Evolutionary conservation across 768 basidiomycete species (phyloP).

Genomic region (Leccinum broughii): DNA sequence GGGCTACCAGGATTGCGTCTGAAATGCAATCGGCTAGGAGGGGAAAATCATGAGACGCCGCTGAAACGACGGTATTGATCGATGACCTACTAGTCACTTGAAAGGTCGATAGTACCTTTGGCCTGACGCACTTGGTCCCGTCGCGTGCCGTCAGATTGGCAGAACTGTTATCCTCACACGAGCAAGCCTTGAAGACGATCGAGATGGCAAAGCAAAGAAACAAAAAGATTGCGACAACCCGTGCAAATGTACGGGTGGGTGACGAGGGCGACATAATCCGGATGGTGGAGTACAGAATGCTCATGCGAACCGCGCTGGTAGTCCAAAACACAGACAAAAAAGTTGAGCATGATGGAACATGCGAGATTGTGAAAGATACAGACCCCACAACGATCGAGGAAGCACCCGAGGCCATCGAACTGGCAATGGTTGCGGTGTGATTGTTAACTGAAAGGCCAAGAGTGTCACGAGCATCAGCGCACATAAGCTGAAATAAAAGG

Average conservation of each 20-base stretch:
- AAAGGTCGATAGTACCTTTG: neutral
- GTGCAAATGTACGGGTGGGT: neutral
- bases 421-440: neutral
- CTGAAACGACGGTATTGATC: neutral
- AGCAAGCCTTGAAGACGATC: neutral
- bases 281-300: neutral
- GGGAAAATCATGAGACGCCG: neutral
- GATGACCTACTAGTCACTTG: neutral
- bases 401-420: neutral
- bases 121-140: neutral
- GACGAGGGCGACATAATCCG: neutral
- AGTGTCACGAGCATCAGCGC: neutral
- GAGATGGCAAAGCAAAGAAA: neutral
- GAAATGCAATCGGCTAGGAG: neutral
- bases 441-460: neutral
- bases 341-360: neutral
- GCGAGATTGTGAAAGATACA: neutral
- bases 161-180: neutral
- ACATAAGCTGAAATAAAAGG: neutral
- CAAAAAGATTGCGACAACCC: neutral
- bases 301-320: neutral
- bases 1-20: neutral
- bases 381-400: neutral
- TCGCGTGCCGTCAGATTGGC: neutral
- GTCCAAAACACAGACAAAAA: neutral